Conservation (phyloP, 2,329 filamentous ascomycete genomes). For the Waltergamsia citrina region DNA sequence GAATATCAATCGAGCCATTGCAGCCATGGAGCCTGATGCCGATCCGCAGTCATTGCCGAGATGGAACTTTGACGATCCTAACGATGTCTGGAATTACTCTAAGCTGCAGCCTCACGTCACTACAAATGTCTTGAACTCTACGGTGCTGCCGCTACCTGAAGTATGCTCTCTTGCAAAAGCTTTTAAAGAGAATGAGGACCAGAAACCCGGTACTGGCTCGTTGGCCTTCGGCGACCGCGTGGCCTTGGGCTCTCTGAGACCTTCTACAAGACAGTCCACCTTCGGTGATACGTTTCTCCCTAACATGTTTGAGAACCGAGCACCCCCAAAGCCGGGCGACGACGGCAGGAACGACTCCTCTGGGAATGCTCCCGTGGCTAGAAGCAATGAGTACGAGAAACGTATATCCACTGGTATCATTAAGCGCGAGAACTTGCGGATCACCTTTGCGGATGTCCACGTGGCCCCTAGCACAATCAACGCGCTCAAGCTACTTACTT, state of each 20-base stretch:
- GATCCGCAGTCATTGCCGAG: not conserved
- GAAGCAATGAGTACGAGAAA: conserved; percentile 70
- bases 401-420: conserved; percentile 74
- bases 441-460: conserved; percentile 82
- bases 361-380: conserved; percentile 12
- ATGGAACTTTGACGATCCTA: conserved; percentile 1
- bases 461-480: conserved; percentile 75
- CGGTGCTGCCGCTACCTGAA: conserved; percentile 26
- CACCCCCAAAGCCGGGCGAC: no score
- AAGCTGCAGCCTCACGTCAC: no score
- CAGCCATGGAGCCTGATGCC: conserved; percentile 16
- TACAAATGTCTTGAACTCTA: conserved; percentile 5
- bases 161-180: conserved; percentile 27
- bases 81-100: not conserved
- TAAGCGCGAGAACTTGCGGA: conserved; percentile 71
- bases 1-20: conserved; percentile 38
- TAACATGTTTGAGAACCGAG: no score
- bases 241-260: not conserved
- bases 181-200: conserved; percentile 6
- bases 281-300: no score
- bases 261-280: not conserved
- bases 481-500: conserved; percentile 80
- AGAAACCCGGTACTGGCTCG: not conserved
- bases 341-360: no score
- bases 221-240: not conserved